Evolutionary conservation across 352 stramenopile species (phyloP).

Genomic region (Saprolegnia diclina): DNA sequence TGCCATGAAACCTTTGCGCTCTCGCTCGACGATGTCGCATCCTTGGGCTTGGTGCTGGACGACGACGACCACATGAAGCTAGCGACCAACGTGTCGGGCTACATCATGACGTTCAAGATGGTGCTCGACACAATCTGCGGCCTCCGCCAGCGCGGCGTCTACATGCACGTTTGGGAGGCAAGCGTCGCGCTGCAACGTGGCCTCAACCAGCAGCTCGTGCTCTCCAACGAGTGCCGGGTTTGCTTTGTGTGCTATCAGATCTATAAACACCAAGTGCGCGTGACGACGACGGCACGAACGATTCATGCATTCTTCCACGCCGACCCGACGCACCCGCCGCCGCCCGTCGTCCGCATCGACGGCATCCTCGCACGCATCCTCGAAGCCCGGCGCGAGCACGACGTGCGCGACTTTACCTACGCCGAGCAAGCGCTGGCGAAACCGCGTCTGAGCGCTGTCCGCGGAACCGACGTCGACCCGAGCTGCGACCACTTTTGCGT

Average conservation of each 20-base stretch:
- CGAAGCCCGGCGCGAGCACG: constrained; percentile 26
- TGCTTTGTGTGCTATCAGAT: constrained; percentile 73
- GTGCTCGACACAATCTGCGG: constrained; percentile 57
- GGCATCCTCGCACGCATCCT: constrained; percentile 24
- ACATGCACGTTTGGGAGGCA: constrained; percentile 53
- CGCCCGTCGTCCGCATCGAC: neutral
- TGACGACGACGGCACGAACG: neutral
- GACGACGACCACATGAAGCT: constrained; percentile 32
- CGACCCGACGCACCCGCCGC: neutral
- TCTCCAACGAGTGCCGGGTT: constrained; percentile 45
- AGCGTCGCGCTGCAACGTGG: constrained; percentile 41
- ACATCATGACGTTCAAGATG: constrained; percentile 79
- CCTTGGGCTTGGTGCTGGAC: constrained; percentile 34
- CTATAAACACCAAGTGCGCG: constrained; percentile 56
- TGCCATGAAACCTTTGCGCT: constrained; percentile 56
- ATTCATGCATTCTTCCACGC: constrained; percentile 20
- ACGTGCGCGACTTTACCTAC: constrained; percentile 22
- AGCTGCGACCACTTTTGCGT: constrained; percentile 58
- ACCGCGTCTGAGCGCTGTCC: constrained; percentile 25
- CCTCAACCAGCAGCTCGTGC: constrained; percentile 31
- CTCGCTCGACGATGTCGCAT: constrained; percentile 35
- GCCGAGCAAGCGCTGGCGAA: constrained; percentile 17
- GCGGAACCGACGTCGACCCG: constrained; percentile 59
- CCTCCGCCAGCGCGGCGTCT: constrained; percentile 53
- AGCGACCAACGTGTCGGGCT: constrained; percentile 39